These are phyloP conservation scores for Colletotrichum shisoi DNA, from an alignment of 2,329 filamentous ascomycete species.

Conservation along the genomic window DNA sequence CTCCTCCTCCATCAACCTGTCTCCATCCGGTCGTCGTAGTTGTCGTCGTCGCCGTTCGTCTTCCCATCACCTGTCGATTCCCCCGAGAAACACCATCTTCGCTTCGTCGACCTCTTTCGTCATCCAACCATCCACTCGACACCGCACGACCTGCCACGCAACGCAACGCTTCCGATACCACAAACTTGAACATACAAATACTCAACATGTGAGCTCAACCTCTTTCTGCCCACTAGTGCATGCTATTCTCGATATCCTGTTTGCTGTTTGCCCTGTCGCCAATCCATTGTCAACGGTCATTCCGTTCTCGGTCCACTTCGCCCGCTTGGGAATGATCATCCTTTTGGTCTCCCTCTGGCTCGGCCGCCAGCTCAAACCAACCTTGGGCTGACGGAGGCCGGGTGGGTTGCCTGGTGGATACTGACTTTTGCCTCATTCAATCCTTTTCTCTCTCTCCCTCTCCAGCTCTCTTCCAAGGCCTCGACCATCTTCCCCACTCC, in stretches of 20 bases:
- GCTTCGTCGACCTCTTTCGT: conserved; percentile 35
- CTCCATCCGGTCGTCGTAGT: conserved; percentile 4
- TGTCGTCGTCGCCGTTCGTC: background rate
- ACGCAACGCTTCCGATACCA: conserved; percentile 37
- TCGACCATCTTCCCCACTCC: conserved; percentile 32
- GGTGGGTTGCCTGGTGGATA: conserved; percentile 21
- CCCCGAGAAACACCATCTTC: background rate
- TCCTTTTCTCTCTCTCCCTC: background rate
- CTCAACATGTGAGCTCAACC: conserved; percentile 18
- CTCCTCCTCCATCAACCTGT: conserved; percentile 16
- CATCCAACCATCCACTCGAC: conserved; percentile 20
- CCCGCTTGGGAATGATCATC: background rate
- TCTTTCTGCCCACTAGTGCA: background rate
- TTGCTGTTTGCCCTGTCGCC: background rate
- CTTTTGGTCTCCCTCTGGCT: conserved; percentile 19
- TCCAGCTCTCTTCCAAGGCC: conserved; percentile 11
- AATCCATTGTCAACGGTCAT: background rate
- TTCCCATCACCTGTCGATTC: conserved; percentile 13
- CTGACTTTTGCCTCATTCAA: conserved; percentile 33
- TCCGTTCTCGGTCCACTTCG: conserved; percentile 3
- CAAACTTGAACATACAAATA: conserved; percentile 1
- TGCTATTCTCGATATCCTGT: background rate
- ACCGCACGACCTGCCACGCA: conserved; percentile 1
- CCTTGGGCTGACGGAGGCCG: conserved; percentile 21
- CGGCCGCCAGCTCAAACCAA: conserved; percentile 12